These are phyloP conservation scores for Elsinoe perseae DNA, from an alignment of 2,329 filamentous ascomycete species.

Conservation along the genomic window DNA sequence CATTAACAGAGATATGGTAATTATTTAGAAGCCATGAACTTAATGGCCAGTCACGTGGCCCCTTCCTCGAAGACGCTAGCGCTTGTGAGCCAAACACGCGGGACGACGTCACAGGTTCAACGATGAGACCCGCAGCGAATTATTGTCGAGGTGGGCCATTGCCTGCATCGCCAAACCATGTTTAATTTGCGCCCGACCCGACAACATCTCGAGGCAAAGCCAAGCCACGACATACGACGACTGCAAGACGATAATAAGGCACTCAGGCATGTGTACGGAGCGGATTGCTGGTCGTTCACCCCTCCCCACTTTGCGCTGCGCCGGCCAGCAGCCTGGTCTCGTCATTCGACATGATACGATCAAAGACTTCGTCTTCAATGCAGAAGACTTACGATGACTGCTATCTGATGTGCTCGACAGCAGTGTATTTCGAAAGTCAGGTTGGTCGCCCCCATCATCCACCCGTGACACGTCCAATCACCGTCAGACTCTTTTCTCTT, in stretches of 20 bases:
- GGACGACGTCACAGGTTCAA: constrained; percentile 12
- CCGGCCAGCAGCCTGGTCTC: not conserved
- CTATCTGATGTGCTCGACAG: constrained; percentile 89
- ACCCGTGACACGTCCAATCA: not conserved
- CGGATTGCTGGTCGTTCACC: not conserved
- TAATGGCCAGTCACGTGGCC: not conserved
- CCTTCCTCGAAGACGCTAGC: not conserved
- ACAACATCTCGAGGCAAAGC: not conserved
- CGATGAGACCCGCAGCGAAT: constrained; percentile 8
- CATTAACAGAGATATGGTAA: too few species aligned
- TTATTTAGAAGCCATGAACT: too few species aligned
- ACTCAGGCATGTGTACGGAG: constrained; percentile 3
- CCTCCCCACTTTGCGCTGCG: not conserved
- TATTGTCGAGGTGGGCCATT: constrained; percentile 3
- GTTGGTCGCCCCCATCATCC: constrained; percentile 40
- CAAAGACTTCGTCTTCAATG: constrained; percentile 61
- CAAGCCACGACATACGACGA: constrained; percentile 5
- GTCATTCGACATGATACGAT: constrained; percentile 42
- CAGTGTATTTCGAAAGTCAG: constrained; percentile 91
- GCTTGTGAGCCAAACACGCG: not conserved
- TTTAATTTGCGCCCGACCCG: not conserved
- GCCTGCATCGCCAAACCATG: not conserved
- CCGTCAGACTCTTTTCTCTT: too few species aligned
- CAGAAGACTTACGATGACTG: constrained; percentile 98
- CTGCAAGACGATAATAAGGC: not conserved